A percentile compares a stretch with the other conserved stretches of the same genome.
phyloP scores from a whole-genome alignment of 2,329 filamentous ascomycete genomes.

The Pseudocercospora crystallina region DNA sequence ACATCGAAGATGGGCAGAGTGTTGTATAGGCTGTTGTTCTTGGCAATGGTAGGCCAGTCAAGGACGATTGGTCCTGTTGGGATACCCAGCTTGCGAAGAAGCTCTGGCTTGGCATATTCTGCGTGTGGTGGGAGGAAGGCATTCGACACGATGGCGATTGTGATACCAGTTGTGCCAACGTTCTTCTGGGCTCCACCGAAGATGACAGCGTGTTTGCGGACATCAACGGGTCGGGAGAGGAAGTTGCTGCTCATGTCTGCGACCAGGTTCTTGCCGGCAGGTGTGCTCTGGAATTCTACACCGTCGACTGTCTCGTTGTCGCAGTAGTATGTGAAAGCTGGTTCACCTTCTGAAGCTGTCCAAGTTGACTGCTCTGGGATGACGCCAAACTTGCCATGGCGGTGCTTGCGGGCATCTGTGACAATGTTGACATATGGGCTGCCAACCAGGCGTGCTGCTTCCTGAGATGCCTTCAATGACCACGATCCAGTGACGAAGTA shows the following conservation, averaged over 20 bases:
- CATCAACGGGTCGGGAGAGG: conserved; percentile 73
- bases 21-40: conserved; percentile 95
- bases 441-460: conserved; percentile 76
- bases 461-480: conserved; percentile 85
- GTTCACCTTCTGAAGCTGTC: conserved; percentile 65
- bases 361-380: conserved; percentile 78
- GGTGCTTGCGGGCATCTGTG: conserved; percentile 58
- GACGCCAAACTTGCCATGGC: conserved; percentile 76
- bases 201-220: conserved; percentile 76
- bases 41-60: conserved; percentile 79
- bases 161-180: conserved; percentile 80
- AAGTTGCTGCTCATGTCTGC: conserved; percentile 97
- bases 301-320: conserved; percentile 94
- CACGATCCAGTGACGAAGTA: conserved; percentile 89
- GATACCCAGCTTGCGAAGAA: conserved; percentile 74
- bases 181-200: conserved; percentile 97
- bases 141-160: conserved; percentile 82
- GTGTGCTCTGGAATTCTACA: conserved; percentile 80
- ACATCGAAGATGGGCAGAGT: conserved; percentile 94
- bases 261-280: conserved; percentile 70
- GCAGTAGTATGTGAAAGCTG: conserved; percentile 81
- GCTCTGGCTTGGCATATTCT: conserved; percentile 63
- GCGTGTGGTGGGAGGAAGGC: conserved; percentile 68
- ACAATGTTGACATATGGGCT: conserved; percentile 77
- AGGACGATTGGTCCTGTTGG: conserved; percentile 77